A percentile compares a stretch with the other conserved stretches of the same genome.
Evolutionary conservation across 129 eudicot species (phyloP).

Genomic region (Artemisia tridentata): DNA sequence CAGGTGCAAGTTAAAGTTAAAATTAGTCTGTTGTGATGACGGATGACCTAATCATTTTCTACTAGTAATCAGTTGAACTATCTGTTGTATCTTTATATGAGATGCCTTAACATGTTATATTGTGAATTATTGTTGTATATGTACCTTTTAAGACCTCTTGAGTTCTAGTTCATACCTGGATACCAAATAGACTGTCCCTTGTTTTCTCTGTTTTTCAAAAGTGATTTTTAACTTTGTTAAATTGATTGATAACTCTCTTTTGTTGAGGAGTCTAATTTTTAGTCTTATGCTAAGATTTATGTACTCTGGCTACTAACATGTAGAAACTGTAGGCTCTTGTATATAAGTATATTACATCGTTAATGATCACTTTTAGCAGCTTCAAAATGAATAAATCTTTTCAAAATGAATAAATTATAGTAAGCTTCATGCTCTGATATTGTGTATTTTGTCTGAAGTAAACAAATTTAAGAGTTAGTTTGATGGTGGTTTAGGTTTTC

Average conservation of each 20-base stretch:
- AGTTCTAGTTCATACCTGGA: too few relatives aligned
- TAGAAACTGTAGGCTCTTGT: constrained; percentile 37
- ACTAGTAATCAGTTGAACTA: not conserved
- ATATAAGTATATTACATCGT: constrained; percentile 43
- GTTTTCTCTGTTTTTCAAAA: too few relatives aligned
- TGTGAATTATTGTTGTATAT: too few relatives aligned
- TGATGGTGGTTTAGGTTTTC: too few relatives aligned
- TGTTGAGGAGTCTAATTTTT: not conserved
- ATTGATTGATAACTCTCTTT: not conserved
- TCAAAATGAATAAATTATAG: constrained; percentile 86
- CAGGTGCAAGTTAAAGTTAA: constrained; percentile 9
- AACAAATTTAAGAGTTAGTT: not conserved
- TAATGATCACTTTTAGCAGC: constrained; percentile 42
- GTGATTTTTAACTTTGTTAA: not conserved
- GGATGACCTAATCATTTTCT: not conserved
- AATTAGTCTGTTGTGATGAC: constrained; percentile 20
- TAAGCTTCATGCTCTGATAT: constrained; percentile 72
- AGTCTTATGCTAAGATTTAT: not conserved
- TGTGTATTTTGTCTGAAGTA: constrained; percentile 35
- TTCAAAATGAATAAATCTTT: constrained; percentile 80
- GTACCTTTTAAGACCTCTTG: too few relatives aligned
- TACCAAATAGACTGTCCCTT: too few relatives aligned
- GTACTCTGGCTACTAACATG: constrained; percentile 8
- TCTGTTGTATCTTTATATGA: too few relatives aligned
- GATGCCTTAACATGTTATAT: too few relatives aligned